Conservation (phyloP, 495 filamentous ascomycete species). For the Elaphomyces granulatus region DNA sequence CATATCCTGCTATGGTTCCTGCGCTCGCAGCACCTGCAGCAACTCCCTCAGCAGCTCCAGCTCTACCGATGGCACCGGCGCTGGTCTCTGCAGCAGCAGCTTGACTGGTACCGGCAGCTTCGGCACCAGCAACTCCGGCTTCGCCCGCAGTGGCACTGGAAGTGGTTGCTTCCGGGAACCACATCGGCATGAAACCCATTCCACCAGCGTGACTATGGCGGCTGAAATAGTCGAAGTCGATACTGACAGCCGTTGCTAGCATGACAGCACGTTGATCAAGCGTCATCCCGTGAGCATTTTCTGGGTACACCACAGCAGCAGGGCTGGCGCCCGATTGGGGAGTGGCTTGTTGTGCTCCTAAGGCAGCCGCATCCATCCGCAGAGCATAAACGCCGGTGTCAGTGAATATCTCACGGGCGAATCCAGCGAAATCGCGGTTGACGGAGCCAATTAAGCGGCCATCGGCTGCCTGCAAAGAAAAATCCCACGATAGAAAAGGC, state of each 20-base stretch:
- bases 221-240: slow-evolving; percentile 65
- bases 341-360: slow-evolving; percentile 21
- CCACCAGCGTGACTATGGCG: slow-evolving; percentile 37
- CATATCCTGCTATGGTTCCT: slow-evolving; percentile 47
- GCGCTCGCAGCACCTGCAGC: slow-evolving; percentile 35
- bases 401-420: slow-evolving; percentile 57
- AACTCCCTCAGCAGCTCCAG: slow-evolving; percentile 27
- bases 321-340: slow-evolving; percentile 2
- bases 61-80: slow-evolving; percentile 26
- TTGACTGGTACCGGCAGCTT: slow-evolving; percentile 15
- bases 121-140: slow-evolving; percentile 29
- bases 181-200: slow-evolving; percentile 42
- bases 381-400: slow-evolving; percentile 58
- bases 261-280: slow-evolving; percentile 59
- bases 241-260: slow-evolving; percentile 54
- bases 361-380: slow-evolving; percentile 48
- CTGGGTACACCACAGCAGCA: slow-evolving; percentile 4
- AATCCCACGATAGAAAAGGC: slow-evolving; percentile 44
- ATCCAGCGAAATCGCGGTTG: slow-evolving; percentile 53
- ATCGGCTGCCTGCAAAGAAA: slow-evolving; percentile 36
- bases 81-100: slow-evolving; percentile 4
- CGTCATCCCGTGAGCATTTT: slow-evolving; percentile 37
- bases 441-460: slow-evolving; percentile 42
- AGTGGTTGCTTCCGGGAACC: slow-evolving; percentile 35
- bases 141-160: slow-evolving; percentile 30